Percentiles rank a stretch among this genome's conserved stretches.
These are phyloP conservation scores for Aphanomyces euteiches DNA, from an alignment of 352 stramenopile species.

Conservation along the genomic window DNA sequence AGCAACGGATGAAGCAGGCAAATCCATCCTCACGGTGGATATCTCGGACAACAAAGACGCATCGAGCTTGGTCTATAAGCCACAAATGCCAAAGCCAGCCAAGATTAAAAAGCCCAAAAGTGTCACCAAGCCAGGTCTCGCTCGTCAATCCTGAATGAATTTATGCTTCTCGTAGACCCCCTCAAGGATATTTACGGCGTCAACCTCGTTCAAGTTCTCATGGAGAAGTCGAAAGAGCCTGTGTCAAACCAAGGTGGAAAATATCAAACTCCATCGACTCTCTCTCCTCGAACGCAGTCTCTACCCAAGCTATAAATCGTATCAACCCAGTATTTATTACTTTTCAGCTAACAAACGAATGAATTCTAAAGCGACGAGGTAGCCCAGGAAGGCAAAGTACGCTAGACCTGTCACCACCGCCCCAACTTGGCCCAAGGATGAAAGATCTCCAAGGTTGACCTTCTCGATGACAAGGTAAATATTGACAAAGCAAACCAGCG, in stretches of 20 bases:
- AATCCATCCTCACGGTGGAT: constrained; percentile 42
- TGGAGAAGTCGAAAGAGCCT: constrained; percentile 17
- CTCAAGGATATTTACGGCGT: constrained; percentile 62
- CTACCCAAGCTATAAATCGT: constrained; percentile 22
- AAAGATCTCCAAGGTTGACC: constrained; percentile 35
- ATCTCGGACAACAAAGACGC: constrained; percentile 35
- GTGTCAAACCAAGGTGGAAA: background rate
- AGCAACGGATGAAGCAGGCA: background rate
- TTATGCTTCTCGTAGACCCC: constrained; percentile 32
- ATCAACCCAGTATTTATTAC: background rate
- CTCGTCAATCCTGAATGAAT: background rate
- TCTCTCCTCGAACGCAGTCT: constrained; percentile 7
- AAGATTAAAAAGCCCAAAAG: constrained; percentile 16
- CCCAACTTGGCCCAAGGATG: constrained; percentile 35
- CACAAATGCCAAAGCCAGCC: constrained; percentile 22
- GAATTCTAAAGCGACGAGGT: constrained; percentile 50
- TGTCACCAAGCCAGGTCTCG: constrained; percentile 32
- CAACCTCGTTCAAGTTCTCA: constrained; percentile 49
- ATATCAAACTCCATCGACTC: background rate
- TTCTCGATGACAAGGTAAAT: constrained; percentile 48
- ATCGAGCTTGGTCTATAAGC: background rate
- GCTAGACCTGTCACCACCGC: constrained; percentile 40
- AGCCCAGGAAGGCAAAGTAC: constrained; percentile 76
- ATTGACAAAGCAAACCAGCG: constrained; percentile 69
- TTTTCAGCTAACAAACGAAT: background rate